Evolutionary conservation across 768 basidiomycete species (phyloP).

Genomic region (Phlebiopsis gigantea): DNA sequence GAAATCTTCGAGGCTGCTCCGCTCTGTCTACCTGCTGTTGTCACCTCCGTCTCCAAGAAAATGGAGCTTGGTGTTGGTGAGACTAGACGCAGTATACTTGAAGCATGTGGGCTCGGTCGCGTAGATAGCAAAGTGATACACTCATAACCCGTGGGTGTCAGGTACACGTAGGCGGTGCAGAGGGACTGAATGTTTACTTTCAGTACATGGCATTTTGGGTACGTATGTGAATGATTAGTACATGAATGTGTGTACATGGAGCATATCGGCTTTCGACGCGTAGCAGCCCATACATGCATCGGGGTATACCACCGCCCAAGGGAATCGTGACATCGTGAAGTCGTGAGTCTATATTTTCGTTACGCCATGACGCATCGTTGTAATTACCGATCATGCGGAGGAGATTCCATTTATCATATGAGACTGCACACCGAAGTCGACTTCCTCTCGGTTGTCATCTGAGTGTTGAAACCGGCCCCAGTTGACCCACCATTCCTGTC

Average conservation of each 20-base stretch:
- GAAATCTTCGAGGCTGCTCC: slow-evolving; percentile 51
- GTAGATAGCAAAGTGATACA: neutral
- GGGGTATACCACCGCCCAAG: neutral
- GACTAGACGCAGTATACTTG: slow-evolving; percentile 51
- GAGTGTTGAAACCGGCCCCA: slow-evolving; percentile 35
- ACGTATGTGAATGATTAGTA: neutral
- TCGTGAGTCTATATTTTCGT: neutral
- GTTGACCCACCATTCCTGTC: slow-evolving; percentile 53
- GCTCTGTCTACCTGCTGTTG: slow-evolving; percentile 59
- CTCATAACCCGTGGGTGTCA: neutral
- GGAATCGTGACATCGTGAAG: neutral
- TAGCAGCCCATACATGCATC: neutral
- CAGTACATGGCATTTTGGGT: neutral
- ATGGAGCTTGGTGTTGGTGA: slow-evolving; percentile 51
- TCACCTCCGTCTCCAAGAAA: slow-evolving; percentile 48
- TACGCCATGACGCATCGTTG: neutral
- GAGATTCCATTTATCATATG: neutral
- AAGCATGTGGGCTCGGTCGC: slow-evolving; percentile 45
- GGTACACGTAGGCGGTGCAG: neutral
- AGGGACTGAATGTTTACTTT: neutral
- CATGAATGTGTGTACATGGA: neutral
- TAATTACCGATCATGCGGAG: neutral
- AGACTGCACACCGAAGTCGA: slow-evolving; percentile 1
- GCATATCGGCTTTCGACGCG: neutral
- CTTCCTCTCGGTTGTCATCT: neutral